A percentile compares a stretch with the other conserved stretches of the same genome.
Evolutionary conservation across 2,329 filamentous ascomycete genomes (phyloP).

Genomic region (Aspergillus calidoustus): DNA sequence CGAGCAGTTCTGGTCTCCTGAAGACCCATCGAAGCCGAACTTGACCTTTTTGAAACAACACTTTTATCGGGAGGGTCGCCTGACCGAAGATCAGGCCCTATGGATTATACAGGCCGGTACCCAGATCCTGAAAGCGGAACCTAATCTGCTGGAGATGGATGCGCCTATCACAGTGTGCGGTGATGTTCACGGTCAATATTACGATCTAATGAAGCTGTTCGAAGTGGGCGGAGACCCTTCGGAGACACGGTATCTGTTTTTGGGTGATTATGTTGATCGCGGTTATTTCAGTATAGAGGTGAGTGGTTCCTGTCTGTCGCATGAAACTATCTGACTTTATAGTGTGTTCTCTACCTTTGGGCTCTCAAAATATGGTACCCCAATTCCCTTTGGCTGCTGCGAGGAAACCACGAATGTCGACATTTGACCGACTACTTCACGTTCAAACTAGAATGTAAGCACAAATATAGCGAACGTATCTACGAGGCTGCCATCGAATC

Average conservation of each 20-base stretch:
- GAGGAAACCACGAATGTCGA: constrained; percentile 97
- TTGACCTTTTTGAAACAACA: constrained; percentile 96
- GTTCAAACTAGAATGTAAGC: constrained; percentile 99
- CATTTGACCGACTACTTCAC: constrained; percentile 99
- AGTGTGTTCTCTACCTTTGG: constrained; percentile 97
- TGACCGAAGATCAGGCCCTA: constrained; percentile 96
- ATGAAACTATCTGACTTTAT: constrained; percentile 13
- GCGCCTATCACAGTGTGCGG: constrained; percentile 98
- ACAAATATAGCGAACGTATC: constrained; percentile 96
- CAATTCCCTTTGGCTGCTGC: constrained; percentile 93
- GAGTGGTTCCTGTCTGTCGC: constrained; percentile 25
- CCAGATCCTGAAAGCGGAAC: constrained; percentile 84
- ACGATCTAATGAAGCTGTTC: constrained; percentile 99
- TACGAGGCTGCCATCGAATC: constrained; percentile 99
- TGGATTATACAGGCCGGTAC: constrained; percentile 91
- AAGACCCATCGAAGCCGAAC: constrained; percentile 85
- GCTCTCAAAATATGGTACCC: constrained; percentile 99
- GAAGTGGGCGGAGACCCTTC: constrained; percentile 96
- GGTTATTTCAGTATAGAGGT: constrained; percentile 98
- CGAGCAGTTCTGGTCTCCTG: constrained; percentile 90
- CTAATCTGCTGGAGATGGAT: constrained; percentile 98
- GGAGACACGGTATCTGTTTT: constrained; percentile 94
- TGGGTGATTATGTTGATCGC: constrained; percentile 97
- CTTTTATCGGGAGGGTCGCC: constrained; percentile 93
- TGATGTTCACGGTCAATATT: constrained; percentile 98